phyloP scores from a whole-genome alignment of 257 asterid species.

The Parsonsia alboflavescens region DNA sequence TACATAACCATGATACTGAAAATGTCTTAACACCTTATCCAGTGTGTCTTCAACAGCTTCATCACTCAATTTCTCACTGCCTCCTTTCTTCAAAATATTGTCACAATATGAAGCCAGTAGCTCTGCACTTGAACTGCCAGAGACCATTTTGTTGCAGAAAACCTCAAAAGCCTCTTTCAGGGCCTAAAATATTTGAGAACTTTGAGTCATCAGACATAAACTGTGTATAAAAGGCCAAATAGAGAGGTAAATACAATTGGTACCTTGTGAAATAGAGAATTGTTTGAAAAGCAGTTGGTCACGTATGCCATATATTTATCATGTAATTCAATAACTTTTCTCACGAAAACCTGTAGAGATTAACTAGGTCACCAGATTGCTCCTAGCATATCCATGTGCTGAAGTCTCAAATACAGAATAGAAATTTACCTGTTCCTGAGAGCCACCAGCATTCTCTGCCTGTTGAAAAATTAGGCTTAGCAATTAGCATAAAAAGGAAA shows the following conservation, averaged over 20 bases:
- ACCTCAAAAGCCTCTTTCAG: conserved; percentile 51
- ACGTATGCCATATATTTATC: conserved; percentile 44
- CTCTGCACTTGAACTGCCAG: conserved; percentile 45
- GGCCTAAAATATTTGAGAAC: conserved; percentile 26
- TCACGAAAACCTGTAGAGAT: conserved; percentile 35
- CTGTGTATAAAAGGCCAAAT: not conserved
- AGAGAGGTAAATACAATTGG: not conserved
- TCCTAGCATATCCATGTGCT: not conserved
- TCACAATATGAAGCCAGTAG: conserved; percentile 48
- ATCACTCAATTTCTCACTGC: conserved; percentile 42
- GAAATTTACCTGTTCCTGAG: conserved; percentile 39
- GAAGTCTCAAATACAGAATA: not conserved
- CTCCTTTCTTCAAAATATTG: conserved; percentile 49
- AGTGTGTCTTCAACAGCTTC: conserved; percentile 49
- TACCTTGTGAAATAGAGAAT: conserved; percentile 45
- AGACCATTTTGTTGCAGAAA: conserved; percentile 44
- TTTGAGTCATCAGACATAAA: conserved; percentile 4
- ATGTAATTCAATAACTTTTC: conserved; percentile 40
- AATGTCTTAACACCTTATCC: conserved; percentile 35
- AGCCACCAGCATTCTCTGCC: conserved; percentile 39
- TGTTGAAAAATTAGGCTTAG: conserved; percentile 22
- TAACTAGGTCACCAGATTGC: not conserved
- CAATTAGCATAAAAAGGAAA: not conserved
- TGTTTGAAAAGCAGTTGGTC: conserved; percentile 34
- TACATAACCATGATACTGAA: not conserved